Evolutionary conservation across 805 yeast genomes (phyloP), one percentile per base, ranked within the genome.

Genomic region (Hanseniaspora guilliermondii): DNA sequence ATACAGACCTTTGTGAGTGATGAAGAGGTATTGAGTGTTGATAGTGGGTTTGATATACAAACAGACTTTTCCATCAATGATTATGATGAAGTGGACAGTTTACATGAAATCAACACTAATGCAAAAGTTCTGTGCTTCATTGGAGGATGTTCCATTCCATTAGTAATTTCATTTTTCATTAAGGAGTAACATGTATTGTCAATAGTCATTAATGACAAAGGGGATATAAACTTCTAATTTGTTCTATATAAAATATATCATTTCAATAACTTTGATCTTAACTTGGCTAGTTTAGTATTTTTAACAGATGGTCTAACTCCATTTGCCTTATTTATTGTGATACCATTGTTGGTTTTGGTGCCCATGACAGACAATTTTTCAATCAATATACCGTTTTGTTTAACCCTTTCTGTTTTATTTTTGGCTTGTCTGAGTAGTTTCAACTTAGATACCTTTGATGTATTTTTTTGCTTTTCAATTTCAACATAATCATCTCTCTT

Each of bases 1-100:
- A 58, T 62, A 0, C 62, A 60, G 33, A 61, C 57, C 40, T 63
- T 49, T 14, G 53, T 54, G 2, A 7, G 36, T 11, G 56, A 39
- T 16, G 35, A 24, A n/a, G 36, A 42, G 32, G 11, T 6, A 12
- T 4, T 30, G 8, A 11, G 6, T 48, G 42, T 7, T 9, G 17
- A 41, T 19, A 24, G 42, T 5, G 33, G 48, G 19, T 50, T 50
- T 36, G 54, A 42, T 35, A 35, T 50, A 8, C 54, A 38, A 25
- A 53, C 25, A 16, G 45, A 41, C 12, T 38, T 27, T 21, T 53
- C 53, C 24, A 35, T 39, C 22, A 45, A 52, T 16, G 47, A 55
- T 4, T 25, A 58, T 19, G 64, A 61, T 37, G 58, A 40, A 5
- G 35, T 24, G 1, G 38, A 30, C 19, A 49, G 16, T 14, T 17